Base-by-base conservation (phyloP, 1,284 basidiomycete genomes). In the Malassezia nana region DNA sequence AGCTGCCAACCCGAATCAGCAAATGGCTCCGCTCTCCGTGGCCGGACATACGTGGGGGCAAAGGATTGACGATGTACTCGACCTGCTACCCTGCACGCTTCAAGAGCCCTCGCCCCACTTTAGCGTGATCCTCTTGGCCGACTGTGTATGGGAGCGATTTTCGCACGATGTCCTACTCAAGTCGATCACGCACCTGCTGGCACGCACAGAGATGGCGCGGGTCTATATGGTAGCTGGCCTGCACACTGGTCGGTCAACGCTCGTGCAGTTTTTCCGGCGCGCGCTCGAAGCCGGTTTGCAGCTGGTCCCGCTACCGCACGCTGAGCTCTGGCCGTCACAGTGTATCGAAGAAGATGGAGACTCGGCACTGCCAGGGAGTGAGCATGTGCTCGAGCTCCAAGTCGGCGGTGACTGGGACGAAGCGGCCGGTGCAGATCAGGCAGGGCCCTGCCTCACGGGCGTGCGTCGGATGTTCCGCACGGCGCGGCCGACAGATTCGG, bases 131-230 rank as follows among this genome's bases (percentile, higher is more conserved):
- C 50, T 73, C 10, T 44, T 73, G 3, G 70, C 69, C n/a, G 70
- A 73, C 46, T 72, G 69, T 30, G 31, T 73, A 8, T 73, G 70
- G 70, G 70, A 73, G 47, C 63, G 63, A 2, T 55, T 73, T 16
- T 66, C 66, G 4, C 70, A 73, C 48, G 56, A 56, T 9, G 63
- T 60, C 30, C 50, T 73, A 35, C 55, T 72, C 41, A 65, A 64
- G 53, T 62, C 63, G 2, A 22, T 73, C 18, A 38, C 56, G 6
- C 26, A 20, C 0, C 53, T 64, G 31, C 49, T 73, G 18, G 39
- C 44, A 5, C 44, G 42, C n/a, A 41, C 59, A 0, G 13, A 12
- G 1, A 32, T 25, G 0, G 63, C 69, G 2, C 57, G 65, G 7
- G 60, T 73, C 6, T 58, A 67, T 44, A 64, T 73, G 31, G 65